Percentiles rank a stretch among this genome's conserved stretches.
These are phyloP conservation scores for Coemansia reversa DNA, from an alignment of 192 early-diverging fungal genomes.

Conservation along the genomic window DNA sequence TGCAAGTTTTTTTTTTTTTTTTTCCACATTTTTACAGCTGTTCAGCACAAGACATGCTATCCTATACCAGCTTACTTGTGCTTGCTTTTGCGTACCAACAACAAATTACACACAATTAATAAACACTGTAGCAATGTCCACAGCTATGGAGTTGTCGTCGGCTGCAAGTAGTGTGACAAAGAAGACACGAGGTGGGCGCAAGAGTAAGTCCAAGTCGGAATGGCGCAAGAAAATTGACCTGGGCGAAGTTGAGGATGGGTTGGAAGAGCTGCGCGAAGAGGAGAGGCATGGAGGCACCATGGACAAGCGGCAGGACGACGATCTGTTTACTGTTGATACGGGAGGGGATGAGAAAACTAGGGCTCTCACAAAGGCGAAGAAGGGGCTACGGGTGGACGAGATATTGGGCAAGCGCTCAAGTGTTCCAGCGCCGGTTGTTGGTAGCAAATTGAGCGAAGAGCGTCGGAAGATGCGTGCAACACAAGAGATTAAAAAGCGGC, in stretches of 20 bases:
- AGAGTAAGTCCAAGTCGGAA: slow-evolving; percentile 88
- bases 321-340: slow-evolving; percentile 27
- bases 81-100: neutral
- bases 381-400: slow-evolving; percentile 75
- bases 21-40: too few relatives aligned
- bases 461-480: slow-evolving; percentile 27
- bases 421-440: slow-evolving; percentile 42
- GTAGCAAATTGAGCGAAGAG: slow-evolving; percentile 29
- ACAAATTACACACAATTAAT: slow-evolving; percentile 5
- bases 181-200: slow-evolving; percentile 68
- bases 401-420: slow-evolving; percentile 75
- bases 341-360: slow-evolving; percentile 27
- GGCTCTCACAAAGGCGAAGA: slow-evolving; percentile 15
- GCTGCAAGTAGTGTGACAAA: slow-evolving; percentile 16
- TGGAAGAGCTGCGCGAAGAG: slow-evolving; percentile 70
- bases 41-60: too few relatives aligned
- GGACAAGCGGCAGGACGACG: slow-evolving; percentile 22
- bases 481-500: slow-evolving; percentile 14
- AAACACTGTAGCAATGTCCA: too few relatives aligned
- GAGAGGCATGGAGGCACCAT: slow-evolving; percentile 57
- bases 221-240: slow-evolving; percentile 94
- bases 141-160: neutral
- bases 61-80: too few relatives aligned
- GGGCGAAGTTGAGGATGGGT: slow-evolving; percentile 68
- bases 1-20: slow-evolving; percentile 11